Evolutionary conservation across 805 yeast genomes (phyloP).

Genomic region (Zygosaccharomyces bisporus): DNA sequence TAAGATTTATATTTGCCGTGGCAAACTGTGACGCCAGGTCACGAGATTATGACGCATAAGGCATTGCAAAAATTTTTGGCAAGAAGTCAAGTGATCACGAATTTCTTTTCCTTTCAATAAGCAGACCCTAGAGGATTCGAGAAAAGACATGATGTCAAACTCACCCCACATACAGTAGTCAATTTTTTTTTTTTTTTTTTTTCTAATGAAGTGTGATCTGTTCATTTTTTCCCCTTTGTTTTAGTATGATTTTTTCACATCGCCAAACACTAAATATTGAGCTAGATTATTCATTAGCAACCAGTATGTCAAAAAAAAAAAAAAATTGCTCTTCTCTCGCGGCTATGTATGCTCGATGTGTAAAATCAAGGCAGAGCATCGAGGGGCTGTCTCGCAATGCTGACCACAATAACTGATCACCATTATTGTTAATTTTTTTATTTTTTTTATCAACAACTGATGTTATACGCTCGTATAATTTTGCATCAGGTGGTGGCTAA

Average conservation of each 20-base stretch:
- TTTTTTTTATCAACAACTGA: constrained; percentile 3
- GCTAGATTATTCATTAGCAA: not conserved
- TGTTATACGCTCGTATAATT: constrained; percentile 2
- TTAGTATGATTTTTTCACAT: too few relatives aligned
- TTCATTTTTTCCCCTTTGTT: too few relatives aligned
- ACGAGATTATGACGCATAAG: not conserved
- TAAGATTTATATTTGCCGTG: constrained; percentile 1
- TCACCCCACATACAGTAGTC: not conserved
- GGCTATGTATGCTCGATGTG: not conserved
- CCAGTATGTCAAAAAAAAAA: not conserved
- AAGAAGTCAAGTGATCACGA: not conserved
- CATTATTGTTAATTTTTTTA: not conserved
- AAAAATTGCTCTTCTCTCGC: not conserved
- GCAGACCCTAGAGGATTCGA: not conserved
- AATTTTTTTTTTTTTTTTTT: too few relatives aligned
- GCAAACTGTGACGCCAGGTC: not conserved
- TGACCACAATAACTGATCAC: not conserved
- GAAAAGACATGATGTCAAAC: not conserved
- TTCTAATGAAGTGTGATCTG: too few relatives aligned
- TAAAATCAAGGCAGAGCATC: not conserved
- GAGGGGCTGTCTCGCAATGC: not conserved
- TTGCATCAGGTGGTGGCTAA: constrained; percentile 13
- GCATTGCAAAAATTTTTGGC: not conserved
- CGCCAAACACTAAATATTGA: not conserved
- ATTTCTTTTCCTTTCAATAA: not conserved